Percentiles rank a stretch among this genome's conserved stretches.
Conservation (phyloP, 176 grass and related monocot genomes). For the Lolium multiflorum region DNA sequence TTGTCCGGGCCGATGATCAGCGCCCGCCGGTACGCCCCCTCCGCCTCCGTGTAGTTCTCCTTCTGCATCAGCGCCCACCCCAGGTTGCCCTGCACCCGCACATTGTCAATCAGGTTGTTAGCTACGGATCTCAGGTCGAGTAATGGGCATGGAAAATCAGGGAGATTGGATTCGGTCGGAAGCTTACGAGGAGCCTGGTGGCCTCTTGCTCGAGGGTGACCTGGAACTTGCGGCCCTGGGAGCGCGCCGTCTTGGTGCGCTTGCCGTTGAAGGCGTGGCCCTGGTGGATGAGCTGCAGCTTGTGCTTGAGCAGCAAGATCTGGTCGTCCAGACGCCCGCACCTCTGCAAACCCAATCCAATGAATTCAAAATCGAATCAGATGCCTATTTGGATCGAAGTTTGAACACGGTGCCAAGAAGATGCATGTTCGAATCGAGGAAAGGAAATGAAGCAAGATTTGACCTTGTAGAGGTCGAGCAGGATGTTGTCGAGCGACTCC, state of each 20-base stretch:
- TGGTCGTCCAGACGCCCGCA: constrained; percentile 92
- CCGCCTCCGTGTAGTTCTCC: constrained; percentile 91
- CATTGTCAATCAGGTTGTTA: background rate
- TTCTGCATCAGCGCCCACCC: constrained; percentile 99
- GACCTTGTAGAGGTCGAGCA: constrained; percentile 97
- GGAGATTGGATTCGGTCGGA: background rate
- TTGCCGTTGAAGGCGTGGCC: constrained; percentile 93
- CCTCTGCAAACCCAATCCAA: constrained; percentile 50
- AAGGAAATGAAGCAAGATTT: background rate
- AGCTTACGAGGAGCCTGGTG: constrained; percentile 84
- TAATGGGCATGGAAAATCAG: background rate
- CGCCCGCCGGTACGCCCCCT: constrained; percentile 77
- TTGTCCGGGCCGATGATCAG: constrained; percentile 82
- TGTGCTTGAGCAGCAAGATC: constrained; percentile 81
- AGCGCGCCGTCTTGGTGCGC: constrained; percentile 90
- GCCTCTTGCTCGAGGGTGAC: constrained; percentile 96
- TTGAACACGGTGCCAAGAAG: background rate
- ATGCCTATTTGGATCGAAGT: background rate
- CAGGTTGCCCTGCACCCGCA: constrained; percentile 72
- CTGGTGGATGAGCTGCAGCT: constrained; percentile 84
- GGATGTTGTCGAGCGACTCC: constrained; percentile 97
- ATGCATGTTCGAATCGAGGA: background rate
- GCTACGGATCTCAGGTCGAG: background rate
- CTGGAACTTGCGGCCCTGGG: constrained; percentile 95
- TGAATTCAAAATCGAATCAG: constrained; percentile 1